Percentiles rank a stretch among this genome's conserved stretches.
Conservation (phyloP, 805 yeast species). For the Barnettozyma vustinii region DNA sequence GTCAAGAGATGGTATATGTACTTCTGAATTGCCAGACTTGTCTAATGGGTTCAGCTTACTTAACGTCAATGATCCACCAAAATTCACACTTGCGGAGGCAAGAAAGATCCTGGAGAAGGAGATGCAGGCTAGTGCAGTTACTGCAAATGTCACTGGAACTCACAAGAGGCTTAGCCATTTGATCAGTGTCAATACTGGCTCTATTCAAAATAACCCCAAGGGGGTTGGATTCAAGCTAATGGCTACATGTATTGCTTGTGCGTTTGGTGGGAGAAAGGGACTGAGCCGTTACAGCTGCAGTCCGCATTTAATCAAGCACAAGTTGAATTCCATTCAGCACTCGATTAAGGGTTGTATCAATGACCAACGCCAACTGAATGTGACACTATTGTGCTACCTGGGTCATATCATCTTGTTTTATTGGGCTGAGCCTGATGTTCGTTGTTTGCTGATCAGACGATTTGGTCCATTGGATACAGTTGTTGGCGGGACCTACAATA, state of each 20-base stretch:
- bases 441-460: background rate
- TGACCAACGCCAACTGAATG: background rate
- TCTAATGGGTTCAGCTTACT: background rate
- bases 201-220: background rate
- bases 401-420: constrained; percentile 9
- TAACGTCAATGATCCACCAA: background rate
- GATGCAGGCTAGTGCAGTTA: background rate
- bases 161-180: background rate
- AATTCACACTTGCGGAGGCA: background rate
- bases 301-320: background rate
- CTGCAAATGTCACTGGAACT: background rate
- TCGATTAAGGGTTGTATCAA: background rate
- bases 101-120: background rate
- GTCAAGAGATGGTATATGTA: background rate
- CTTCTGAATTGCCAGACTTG: background rate
- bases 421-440: constrained; percentile 2
- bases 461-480: constrained; percentile 7
- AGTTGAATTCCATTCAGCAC: background rate
- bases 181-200: background rate
- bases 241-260: constrained; percentile 8
- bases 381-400: constrained; percentile 4
- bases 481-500: background rate
- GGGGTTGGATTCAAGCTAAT: constrained; percentile 12
- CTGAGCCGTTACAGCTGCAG: background rate
- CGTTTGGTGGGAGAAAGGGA: constrained; percentile 14